These are phyloP conservation scores for Claviceps fusiformis DNA, from an alignment of 2,329 filamentous ascomycete genomes.

Conservation along the genomic window DNA sequence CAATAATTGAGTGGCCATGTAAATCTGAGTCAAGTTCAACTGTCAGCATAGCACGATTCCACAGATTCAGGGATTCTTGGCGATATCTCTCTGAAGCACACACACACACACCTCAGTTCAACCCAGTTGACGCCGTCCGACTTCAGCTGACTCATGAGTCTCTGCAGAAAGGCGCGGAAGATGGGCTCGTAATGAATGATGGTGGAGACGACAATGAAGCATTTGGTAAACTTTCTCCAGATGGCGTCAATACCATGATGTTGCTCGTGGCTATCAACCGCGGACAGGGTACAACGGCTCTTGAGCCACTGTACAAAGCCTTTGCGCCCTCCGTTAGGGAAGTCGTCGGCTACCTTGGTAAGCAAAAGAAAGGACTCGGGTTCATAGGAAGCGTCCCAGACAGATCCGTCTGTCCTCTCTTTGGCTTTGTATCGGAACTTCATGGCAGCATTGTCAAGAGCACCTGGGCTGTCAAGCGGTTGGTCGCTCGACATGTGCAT, in stretches of 20 bases:
- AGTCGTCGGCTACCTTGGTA: slow-evolving; percentile 53
- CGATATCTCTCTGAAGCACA: too few relatives aligned
- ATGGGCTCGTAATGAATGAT: slow-evolving; percentile 86
- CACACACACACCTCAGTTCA: slow-evolving; percentile 45
- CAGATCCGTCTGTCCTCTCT: slow-evolving; percentile 29
- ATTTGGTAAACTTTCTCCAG: slow-evolving; percentile 67
- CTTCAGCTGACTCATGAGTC: slow-evolving; percentile 57
- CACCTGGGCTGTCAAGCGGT: slow-evolving; percentile 39
- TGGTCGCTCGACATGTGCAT: slow-evolving; percentile 56
- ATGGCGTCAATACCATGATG: slow-evolving; percentile 73
- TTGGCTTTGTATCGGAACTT: slow-evolving; percentile 47
- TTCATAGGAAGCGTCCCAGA: slow-evolving; percentile 57
- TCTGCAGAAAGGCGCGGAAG: slow-evolving; percentile 60
- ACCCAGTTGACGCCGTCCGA: slow-evolving; percentile 76
- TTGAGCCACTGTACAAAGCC: slow-evolving; percentile 72
- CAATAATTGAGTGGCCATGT: slow-evolving; percentile 63
- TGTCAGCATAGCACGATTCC: neutral
- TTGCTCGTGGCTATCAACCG: slow-evolving; percentile 61
- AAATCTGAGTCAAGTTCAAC: slow-evolving; percentile 31
- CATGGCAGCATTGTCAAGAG: slow-evolving; percentile 41
- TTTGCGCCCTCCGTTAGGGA: slow-evolving; percentile 54
- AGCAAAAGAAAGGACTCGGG: slow-evolving; percentile 44
- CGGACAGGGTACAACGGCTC: slow-evolving; percentile 55
- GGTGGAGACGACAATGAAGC: slow-evolving; percentile 59
- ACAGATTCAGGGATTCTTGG: neutral